Base-by-base conservation (phyloP, 371 early-diverging fungal genomes). In the Choanephora cucurbitarum region DNA sequence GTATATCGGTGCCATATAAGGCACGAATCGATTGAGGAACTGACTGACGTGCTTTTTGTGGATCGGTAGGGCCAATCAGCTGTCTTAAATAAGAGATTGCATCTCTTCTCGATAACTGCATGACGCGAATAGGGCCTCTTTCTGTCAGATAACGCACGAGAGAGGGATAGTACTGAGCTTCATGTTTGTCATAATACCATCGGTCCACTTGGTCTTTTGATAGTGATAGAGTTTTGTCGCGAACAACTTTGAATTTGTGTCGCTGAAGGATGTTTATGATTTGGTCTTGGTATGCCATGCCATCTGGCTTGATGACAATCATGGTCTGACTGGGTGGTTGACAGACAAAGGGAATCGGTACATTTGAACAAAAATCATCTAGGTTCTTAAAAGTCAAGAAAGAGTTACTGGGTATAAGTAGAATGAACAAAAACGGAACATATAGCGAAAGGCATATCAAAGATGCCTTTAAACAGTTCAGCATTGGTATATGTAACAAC, bases 251-350 rank as follows among this genome's bases (percentile, higher is more conserved):
- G 24, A 70, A 70, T 17, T 62, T 59, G 13, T 56, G 41, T 7
- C 55, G 42, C 14, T 52, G 7, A 2, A 61, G 6, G 21, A 59
- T 55, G 1, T 39, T 21, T 28, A 58, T 18, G 21, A 70, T 62
- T 22, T 55, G 17, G 6, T 44, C 28, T 40, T 58, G 28, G 42
- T 64, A 28, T 0, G 46, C n/a, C 55, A 64, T 63, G 2, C 71
- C 67, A 42, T 70, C 67, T 15, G 71, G 71, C 17, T 70, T 66
- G 24, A 70, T 56, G 5, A 70, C 46, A 13, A 60, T 53, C 5
- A 66, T 24, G 15, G 67, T 63, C 46, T 54, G 21, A 23, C 60
- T 57, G 7, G 46, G 44, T 0, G 48, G 24, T 11, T 41, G 24
- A 34, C 57, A 51, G 1, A 45, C 13, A 17, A 51, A 39, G n/a